Evolutionary conservation across 1,284 basidiomycete genomes (phyloP).

Genomic region (Puccinia coronata): DNA sequence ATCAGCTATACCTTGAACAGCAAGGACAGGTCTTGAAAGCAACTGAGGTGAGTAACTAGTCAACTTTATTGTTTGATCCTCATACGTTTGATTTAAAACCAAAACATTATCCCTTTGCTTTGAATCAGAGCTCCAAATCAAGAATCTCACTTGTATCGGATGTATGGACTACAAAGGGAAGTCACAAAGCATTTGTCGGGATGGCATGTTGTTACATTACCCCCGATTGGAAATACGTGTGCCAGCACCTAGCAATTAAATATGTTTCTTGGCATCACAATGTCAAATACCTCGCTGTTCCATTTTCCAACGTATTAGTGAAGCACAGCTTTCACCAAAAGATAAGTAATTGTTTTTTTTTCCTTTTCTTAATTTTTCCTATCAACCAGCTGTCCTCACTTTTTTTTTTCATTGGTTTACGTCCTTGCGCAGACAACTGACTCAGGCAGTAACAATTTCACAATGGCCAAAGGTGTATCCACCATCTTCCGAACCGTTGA

Average conservation of each 20-base stretch:
- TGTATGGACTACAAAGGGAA: neutral
- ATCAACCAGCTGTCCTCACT: too few species aligned
- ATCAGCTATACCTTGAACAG: neutral
- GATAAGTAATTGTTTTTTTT: neutral
- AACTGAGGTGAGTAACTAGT: too few species aligned
- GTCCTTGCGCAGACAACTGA: neutral
- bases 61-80: too few species aligned
- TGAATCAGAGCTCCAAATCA: neutral
- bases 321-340: neutral
- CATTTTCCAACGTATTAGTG: neutral
- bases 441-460: constrained; percentile 11
- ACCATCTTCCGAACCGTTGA: neutral
- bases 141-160: neutral
- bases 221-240: neutral
- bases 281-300: neutral
- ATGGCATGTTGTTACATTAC: neutral
- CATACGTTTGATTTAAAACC: too few species aligned
- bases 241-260: neutral
- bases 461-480: neutral
- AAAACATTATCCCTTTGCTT: neutral
- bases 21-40: too few species aligned
- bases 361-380: too few species aligned
- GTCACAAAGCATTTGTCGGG: neutral
- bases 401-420: too few species aligned
- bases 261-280: constrained; percentile 1